Evolutionary conservation across 306 rosid genomes (phyloP).

Genomic region (Vachellia pachyceras): DNA sequence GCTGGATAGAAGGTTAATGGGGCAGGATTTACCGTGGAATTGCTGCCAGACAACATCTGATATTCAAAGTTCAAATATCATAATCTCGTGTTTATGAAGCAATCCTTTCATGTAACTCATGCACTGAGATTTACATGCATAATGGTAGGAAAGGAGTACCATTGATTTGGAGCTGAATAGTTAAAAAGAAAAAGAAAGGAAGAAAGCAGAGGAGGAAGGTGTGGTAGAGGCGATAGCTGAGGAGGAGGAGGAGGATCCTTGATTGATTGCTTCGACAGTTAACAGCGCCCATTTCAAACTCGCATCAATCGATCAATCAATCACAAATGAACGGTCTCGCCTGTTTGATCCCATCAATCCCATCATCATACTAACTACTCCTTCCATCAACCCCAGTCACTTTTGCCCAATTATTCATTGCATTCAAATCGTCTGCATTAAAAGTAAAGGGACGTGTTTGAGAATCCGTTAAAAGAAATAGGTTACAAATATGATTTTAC

Average conservation of each 20-base stretch:
- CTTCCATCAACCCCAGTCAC: not conserved
- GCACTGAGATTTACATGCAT: too few relatives aligned
- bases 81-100: not conserved
- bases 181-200: too few relatives aligned
- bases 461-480: too few relatives aligned
- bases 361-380: not conserved
- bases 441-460: too few relatives aligned
- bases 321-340: not conserved
- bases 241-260: too few relatives aligned
- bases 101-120: not conserved
- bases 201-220: too few relatives aligned
- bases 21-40: not conserved
- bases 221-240: too few relatives aligned
- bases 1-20: not conserved
- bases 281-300: not conserved
- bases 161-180: too few relatives aligned
- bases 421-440: too few relatives aligned
- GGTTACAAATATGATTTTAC: too few relatives aligned
- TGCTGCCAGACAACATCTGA: conserved; percentile 3
- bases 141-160: not conserved
- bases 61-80: not conserved
- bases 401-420: not conserved
- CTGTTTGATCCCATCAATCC: not conserved
- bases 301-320: not conserved
- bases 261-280: too few relatives aligned